Evolutionary conservation across 2,329 filamentous ascomycete genomes (phyloP).

Genomic region (Botrytis porri): DNA sequence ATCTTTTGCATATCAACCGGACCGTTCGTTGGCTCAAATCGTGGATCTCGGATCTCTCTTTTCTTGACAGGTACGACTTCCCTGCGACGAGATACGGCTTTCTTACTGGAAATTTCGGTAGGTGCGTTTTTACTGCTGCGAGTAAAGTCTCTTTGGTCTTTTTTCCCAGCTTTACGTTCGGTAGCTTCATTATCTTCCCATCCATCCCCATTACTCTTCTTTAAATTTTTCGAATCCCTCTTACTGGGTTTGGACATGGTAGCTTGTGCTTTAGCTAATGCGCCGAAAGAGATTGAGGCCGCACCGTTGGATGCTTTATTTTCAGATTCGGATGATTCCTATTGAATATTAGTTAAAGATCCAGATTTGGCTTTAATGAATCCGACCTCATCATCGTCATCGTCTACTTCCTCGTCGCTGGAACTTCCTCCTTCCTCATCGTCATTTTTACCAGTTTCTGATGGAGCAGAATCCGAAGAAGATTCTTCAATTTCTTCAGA

Average conservation of each 20-base stretch:
- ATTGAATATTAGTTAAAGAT: constrained; percentile 20
- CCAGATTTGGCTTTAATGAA: background rate
- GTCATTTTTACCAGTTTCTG: constrained; percentile 39
- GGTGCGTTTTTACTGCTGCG: constrained; percentile 86
- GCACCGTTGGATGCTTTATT: constrained; percentile 35
- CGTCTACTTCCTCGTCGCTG: constrained; percentile 36
- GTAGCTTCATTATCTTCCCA: constrained; percentile 42
- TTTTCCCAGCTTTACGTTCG: constrained; percentile 42
- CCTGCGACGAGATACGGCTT: constrained; percentile 76
- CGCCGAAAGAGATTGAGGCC: constrained; percentile 76
- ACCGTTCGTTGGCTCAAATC: constrained; percentile 71
- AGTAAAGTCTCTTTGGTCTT: constrained; percentile 43
- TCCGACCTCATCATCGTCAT: constrained; percentile 33
- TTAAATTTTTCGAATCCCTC: constrained; percentile 36
- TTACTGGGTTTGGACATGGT: constrained; percentile 47
- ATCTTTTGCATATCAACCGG: constrained; percentile 56
- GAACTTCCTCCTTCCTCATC: constrained; percentile 38
- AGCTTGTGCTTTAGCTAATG: constrained; percentile 82
- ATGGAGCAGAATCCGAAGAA: constrained; percentile 37
- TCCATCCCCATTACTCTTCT: constrained; percentile 40
- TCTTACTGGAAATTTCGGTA: constrained; percentile 75
- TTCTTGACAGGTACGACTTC: constrained; percentile 65
- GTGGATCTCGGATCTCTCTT: constrained; percentile 69
- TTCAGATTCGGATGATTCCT: constrained; percentile 26
- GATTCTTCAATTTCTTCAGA: constrained; percentile 36